Evolutionary conservation across 768 basidiomycete genomes (phyloP).

Genomic region (Clitopilus hobsonii): DNA sequence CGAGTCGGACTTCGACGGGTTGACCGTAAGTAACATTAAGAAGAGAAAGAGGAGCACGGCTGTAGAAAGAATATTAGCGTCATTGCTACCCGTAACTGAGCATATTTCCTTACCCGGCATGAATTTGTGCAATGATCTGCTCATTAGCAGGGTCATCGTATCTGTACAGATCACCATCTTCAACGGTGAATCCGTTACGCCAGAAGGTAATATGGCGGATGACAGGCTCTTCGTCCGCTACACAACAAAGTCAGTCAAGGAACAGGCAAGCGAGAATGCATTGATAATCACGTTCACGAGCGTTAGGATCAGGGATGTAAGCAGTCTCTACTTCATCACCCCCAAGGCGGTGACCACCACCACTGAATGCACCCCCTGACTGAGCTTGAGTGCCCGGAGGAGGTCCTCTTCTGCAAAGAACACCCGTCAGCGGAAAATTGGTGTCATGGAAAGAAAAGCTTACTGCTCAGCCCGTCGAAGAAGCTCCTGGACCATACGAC

Average conservation of each 20-base stretch:
- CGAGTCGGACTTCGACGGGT: conserved; percentile 78
- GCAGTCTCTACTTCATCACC: conserved; percentile 83
- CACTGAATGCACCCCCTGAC: conserved; percentile 44
- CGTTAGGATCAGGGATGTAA: conserved; percentile 71
- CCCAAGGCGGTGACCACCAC: conserved; percentile 81
- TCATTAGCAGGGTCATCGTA: conserved; percentile 79
- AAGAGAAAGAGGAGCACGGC: conserved; percentile 74
- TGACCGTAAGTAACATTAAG: conserved; percentile 74
- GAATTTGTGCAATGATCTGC: conserved; percentile 68
- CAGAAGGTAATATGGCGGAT: conserved; percentile 85
- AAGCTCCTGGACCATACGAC: conserved; percentile 63
- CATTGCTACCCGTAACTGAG: not conserved
- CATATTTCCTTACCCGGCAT: conserved; percentile 54
- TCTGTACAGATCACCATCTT: conserved; percentile 79
- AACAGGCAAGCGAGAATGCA: not conserved
- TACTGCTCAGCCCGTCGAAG: conserved; percentile 80
- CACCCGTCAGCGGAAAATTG: not conserved
- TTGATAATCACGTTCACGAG: conserved; percentile 21
- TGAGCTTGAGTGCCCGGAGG: conserved; percentile 19
- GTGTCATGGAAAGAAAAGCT: conserved; percentile 19
- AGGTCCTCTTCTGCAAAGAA: conserved; percentile 30
- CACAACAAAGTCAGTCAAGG: conserved; percentile 20
- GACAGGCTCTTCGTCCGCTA: conserved; percentile 44
- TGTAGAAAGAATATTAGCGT: conserved; percentile 19
- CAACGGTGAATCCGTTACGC: conserved; percentile 89